Percentiles rank a stretch among this genome's conserved stretches.
Evolutionary conservation across 2,329 filamentous ascomycete species (phyloP).

Genomic region (Taxawa tesnikishii): DNA sequence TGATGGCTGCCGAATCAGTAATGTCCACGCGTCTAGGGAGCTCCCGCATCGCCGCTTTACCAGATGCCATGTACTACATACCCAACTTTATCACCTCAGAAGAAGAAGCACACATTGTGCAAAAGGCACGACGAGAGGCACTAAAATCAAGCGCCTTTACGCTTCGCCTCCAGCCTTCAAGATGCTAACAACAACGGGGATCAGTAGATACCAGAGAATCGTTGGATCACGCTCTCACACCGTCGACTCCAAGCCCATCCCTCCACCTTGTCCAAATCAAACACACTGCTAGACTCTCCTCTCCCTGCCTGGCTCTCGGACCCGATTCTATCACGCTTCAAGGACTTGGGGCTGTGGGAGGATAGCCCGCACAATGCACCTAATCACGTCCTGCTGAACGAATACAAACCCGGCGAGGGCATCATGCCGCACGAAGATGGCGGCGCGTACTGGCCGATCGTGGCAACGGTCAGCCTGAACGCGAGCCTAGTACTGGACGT

Average conservation of each 20-base stretch:
- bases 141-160: too few species aligned
- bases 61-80: conserved; percentile 67
- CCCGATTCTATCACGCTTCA: conserved; percentile 52
- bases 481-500: conserved; percentile 68
- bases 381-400: conserved; percentile 90
- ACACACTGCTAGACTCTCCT: conserved; percentile 62
- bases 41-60: conserved; percentile 39
- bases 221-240: conserved; percentile 81
- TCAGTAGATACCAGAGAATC: conserved; percentile 33
- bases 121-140: too few species aligned
- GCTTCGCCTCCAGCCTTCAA: conserved; percentile 37
- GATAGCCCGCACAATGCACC: conserved; percentile 61
- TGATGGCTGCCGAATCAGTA: too few species aligned
- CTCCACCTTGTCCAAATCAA: conserved; percentile 60
- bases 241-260: conserved; percentile 87
- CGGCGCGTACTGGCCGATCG: conserved; percentile 70
- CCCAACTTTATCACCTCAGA: conserved; percentile 66
- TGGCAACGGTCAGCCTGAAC: conserved; percentile 82
- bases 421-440: conserved; percentile 98
- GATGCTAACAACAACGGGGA: too few species aligned
- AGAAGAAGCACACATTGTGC: conserved; percentile 60
- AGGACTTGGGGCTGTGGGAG: conserved; percentile 37
- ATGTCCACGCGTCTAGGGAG: conserved; percentile 1
- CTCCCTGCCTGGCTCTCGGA: conserved; percentile 64
- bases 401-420: conserved; percentile 78